phyloP scores from a whole-genome alignment of 768 basidiomycete species.

The Antrodiella citrinella region DNA sequence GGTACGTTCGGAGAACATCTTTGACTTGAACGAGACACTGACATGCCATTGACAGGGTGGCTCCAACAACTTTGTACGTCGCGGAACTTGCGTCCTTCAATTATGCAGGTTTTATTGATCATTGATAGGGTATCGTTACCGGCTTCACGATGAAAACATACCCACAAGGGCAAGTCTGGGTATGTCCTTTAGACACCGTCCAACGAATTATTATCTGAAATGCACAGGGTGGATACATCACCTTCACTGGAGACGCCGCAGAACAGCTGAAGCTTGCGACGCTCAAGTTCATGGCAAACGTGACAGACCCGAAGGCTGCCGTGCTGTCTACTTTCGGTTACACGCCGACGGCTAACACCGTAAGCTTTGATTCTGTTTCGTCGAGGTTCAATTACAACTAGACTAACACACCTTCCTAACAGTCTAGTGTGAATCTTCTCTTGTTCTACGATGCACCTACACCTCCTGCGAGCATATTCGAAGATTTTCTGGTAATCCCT shows the following conservation, averaged over 20 bases:
- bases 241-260: not conserved
- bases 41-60: constrained; percentile 37
- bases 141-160: constrained; percentile 40
- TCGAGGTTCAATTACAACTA: not conserved
- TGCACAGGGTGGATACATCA: constrained; percentile 1
- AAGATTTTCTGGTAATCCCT: constrained; percentile 35
- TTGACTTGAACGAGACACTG: not conserved
- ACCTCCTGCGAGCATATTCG: constrained; percentile 37
- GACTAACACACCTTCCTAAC: too few species aligned
- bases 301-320: constrained; percentile 38
- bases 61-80: constrained; percentile 42
- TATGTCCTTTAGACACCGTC: constrained; percentile 26
- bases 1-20: constrained; percentile 12
- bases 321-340: constrained; percentile 35
- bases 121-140: constrained; percentile 49
- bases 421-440: not conserved
- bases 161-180: constrained; percentile 50
- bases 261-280: constrained; percentile 22
- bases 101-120: too few species aligned
- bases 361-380: not conserved
- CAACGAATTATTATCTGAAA: too few species aligned
- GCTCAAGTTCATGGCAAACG: constrained; percentile 25
- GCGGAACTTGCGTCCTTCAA: too few species aligned
- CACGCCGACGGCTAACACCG: not conserved
- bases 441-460: constrained; percentile 51